Evolutionary conservation across 495 filamentous ascomycete genomes (phyloP).

Genomic region (Penicillium subrubescens): DNA sequence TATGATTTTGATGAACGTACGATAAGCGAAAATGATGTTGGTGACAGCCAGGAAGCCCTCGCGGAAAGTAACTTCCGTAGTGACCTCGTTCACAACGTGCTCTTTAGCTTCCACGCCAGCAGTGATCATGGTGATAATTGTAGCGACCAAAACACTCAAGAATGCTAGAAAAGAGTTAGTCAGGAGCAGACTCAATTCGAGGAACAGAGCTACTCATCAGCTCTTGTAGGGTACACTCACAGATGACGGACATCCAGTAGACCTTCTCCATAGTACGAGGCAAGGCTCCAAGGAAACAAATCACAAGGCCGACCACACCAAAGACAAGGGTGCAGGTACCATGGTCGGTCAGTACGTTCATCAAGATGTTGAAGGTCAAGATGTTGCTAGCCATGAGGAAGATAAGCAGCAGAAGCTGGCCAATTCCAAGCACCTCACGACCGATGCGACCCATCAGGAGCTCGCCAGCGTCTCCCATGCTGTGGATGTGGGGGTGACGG

Average conservation of each 20-base stretch:
- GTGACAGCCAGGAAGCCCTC: constrained; percentile 35
- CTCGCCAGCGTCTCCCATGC: constrained; percentile 70
- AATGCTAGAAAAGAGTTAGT: constrained; percentile 42
- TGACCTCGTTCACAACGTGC: constrained; percentile 22
- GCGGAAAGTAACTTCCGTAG: constrained; percentile 24
- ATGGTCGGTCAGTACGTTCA: constrained; percentile 64
- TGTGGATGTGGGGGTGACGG: constrained; percentile 54
- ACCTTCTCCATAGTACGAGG: constrained; percentile 65
- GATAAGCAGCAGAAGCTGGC: constrained; percentile 65
- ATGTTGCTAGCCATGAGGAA: constrained; percentile 78
- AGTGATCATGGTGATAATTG: constrained; percentile 70
- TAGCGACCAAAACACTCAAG: constrained; percentile 65
- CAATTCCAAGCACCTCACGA: constrained; percentile 61
- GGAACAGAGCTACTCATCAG: not conserved
- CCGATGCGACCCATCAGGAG: constrained; percentile 66
- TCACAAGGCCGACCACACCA: constrained; percentile 61
- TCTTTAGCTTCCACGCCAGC: constrained; percentile 48
- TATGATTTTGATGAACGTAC: constrained; percentile 20
- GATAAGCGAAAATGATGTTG: constrained; percentile 47
- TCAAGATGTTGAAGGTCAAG: constrained; percentile 64
- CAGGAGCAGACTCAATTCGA: not conserved
- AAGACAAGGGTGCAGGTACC: constrained; percentile 69
- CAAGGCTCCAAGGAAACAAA: constrained; percentile 64
- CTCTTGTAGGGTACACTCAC: constrained; percentile 21
- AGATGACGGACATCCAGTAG: constrained; percentile 61